A percentile compares a stretch with the other conserved stretches of the same genome.
These are phyloP conservation scores for Mycosphaerelloides madeirae DNA, from an alignment of 2,329 filamentous ascomycete genomes.

Conservation along the genomic window DNA sequence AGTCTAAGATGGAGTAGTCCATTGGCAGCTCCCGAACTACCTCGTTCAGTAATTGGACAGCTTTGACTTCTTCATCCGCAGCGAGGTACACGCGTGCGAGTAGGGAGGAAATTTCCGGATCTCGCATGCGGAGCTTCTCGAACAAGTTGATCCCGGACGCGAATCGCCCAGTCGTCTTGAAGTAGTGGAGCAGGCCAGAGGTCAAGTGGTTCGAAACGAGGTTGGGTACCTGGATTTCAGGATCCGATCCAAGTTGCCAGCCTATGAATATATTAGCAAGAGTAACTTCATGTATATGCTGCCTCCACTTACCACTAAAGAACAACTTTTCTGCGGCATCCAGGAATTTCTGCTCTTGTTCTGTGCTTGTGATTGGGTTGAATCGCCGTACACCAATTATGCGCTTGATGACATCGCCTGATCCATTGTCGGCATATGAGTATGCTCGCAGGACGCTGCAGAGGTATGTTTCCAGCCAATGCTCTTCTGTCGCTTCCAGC, in stretches of 20 bases:
- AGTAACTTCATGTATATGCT: not conserved
- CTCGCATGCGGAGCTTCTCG: slow-evolving; percentile 85
- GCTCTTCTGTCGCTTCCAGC: slow-evolving; percentile 82
- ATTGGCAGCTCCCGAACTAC: slow-evolving; percentile 88
- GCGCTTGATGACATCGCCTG: slow-evolving; percentile 89
- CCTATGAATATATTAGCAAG: slow-evolving; percentile 47
- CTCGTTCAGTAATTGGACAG: slow-evolving; percentile 80
- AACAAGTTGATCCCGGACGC: slow-evolving; percentile 96
- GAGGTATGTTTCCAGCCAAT: slow-evolving; percentile 97
- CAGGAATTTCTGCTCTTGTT: slow-evolving; percentile 93
- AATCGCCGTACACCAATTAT: slow-evolving; percentile 96
- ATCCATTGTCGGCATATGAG: slow-evolving; percentile 93
- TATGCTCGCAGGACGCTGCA: slow-evolving; percentile 93
- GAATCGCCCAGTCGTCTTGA: slow-evolving; percentile 89
- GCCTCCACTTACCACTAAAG: slow-evolving; percentile 65
- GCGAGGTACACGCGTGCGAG: slow-evolving; percentile 87
- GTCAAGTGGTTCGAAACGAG: slow-evolving; percentile 94
- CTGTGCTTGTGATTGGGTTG: slow-evolving; percentile 97
- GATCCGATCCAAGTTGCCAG: slow-evolving; percentile 93
- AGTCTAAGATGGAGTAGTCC: slow-evolving; percentile 95
- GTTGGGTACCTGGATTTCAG: slow-evolving; percentile 94
- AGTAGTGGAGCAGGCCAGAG: slow-evolving; percentile 88
- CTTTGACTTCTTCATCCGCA: slow-evolving; percentile 96
- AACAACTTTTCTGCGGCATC: slow-evolving; percentile 92
- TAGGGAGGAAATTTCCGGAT: slow-evolving; percentile 89